Conservation (phyloP, 2,329 filamentous ascomycete species). For the Raffaelea ambrosiae region DNA sequence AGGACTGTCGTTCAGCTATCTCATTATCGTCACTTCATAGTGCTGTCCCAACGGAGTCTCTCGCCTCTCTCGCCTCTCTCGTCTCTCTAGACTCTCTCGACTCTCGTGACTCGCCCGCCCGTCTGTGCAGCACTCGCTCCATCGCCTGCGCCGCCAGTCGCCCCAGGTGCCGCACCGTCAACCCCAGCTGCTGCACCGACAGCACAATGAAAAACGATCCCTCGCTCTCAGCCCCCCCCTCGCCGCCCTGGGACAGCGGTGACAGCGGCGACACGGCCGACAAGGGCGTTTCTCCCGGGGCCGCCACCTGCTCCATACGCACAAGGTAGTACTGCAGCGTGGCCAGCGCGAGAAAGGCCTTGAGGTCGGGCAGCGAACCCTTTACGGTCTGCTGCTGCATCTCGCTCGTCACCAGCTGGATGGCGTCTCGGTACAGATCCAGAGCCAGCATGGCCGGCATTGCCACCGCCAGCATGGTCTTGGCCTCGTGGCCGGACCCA, state of each 20-base stretch:
- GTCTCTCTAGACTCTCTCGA: too few relatives aligned
- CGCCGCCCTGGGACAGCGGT: not conserved
- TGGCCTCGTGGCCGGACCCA: not conserved
- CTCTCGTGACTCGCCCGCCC: too few relatives aligned
- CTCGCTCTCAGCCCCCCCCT: not conserved
- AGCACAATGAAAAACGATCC: not conserved
- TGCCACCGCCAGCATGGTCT: not conserved
- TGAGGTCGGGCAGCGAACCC: not conserved
- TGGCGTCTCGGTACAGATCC: not conserved
- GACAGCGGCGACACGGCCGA: too few relatives aligned
- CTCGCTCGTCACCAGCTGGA: not conserved
- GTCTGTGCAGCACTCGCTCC: not conserved
- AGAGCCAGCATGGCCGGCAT: not conserved
- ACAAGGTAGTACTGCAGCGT: not conserved
- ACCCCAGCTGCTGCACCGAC: not conserved
- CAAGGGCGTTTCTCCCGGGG: too few relatives aligned
- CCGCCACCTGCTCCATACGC: not conserved
- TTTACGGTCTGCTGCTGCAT: not conserved
- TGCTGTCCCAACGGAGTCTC: too few relatives aligned
- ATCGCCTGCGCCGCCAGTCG: not conserved
- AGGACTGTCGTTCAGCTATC: not conserved
- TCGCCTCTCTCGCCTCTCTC: too few relatives aligned
- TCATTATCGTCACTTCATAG: not conserved
- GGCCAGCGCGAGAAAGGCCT: not conserved
- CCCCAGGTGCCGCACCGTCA: not conserved